Evolutionary conservation across 495 filamentous ascomycete species (phyloP).

Genomic region (Niebla homalea): DNA sequence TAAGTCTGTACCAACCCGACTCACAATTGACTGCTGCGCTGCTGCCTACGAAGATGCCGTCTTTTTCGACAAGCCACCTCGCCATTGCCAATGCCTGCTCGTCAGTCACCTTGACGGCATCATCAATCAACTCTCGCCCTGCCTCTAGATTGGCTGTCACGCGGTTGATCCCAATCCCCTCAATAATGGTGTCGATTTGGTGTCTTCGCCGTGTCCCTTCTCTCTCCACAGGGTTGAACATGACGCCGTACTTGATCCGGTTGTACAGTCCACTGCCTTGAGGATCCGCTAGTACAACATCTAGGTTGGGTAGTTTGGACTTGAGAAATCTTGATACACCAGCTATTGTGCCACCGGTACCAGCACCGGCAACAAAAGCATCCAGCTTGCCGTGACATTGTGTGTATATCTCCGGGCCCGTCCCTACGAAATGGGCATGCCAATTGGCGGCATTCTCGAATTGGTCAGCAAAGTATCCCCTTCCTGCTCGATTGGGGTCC

Average conservation of each 20-base stretch:
- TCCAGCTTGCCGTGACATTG: constrained; percentile 69
- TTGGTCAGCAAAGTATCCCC: constrained; percentile 90
- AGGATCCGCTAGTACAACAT: constrained; percentile 81
- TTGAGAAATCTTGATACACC: constrained; percentile 78
- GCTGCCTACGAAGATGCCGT: constrained; percentile 88
- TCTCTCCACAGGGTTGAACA: constrained; percentile 78
- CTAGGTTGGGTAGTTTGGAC: constrained; percentile 40
- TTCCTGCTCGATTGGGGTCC: constrained; percentile 30
- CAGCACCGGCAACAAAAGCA: constrained; percentile 91
- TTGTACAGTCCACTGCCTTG: constrained; percentile 92
- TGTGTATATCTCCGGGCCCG: constrained; percentile 74
- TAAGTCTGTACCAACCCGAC: constrained; percentile 15
- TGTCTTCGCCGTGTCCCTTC: constrained; percentile 79
- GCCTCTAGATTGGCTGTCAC: constrained; percentile 85
- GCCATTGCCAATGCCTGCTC: constrained; percentile 88
- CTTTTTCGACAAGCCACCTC: constrained; percentile 85
- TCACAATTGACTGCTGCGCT: constrained; percentile 89
- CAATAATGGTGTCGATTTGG: constrained; percentile 92
- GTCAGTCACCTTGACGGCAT: constrained; percentile 85
- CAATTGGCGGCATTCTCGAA: constrained; percentile 88
- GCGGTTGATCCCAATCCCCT: constrained; percentile 90
- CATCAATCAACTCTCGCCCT: constrained; percentile 70
- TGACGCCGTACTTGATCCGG: constrained; percentile 78
- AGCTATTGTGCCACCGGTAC: constrained; percentile 86
- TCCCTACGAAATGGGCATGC: constrained; percentile 65